Evolutionary conservation across 2,329 filamentous ascomycete genomes (phyloP).

Genomic region (Verticillium nonalfalfae): DNA sequence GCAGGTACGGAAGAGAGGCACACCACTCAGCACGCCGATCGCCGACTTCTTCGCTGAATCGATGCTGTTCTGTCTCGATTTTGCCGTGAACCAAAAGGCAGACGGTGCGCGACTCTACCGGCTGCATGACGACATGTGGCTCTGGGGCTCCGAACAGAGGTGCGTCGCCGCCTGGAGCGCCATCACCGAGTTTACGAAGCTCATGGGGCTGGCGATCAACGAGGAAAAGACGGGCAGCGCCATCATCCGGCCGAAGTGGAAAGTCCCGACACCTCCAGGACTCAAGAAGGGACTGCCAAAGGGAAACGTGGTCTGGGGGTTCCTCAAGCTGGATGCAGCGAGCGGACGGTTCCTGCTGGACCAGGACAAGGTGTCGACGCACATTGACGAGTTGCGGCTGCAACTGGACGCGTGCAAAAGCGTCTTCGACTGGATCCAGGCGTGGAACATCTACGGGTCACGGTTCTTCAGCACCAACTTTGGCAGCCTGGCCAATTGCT

Average conservation of each 20-base stretch:
- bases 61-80: conserved; percentile 56
- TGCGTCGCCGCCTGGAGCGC: conserved; percentile 45
- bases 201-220: conserved; percentile 51
- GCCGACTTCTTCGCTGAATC: conserved; percentile 50
- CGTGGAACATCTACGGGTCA: conserved; percentile 52
- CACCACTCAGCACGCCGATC: conserved; percentile 49
- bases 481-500: conserved; percentile 46
- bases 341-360: conserved; percentile 49
- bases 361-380: conserved; percentile 44
- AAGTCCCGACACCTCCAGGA: conserved; percentile 10
- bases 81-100: conserved; percentile 50
- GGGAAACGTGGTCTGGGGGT: conserved; percentile 53
- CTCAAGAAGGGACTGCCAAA: conserved; percentile 30
- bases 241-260: conserved; percentile 19
- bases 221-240: conserved; percentile 49
- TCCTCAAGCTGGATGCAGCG: conserved; percentile 43
- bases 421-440: conserved; percentile 52
- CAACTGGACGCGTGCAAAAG: conserved; percentile 47
- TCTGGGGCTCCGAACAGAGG: conserved; percentile 46
- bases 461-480: conserved; percentile 54
- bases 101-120: conserved; percentile 47
- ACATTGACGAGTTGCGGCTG: conserved; percentile 47
- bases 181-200: conserved; percentile 40
- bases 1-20: conserved; percentile 41
- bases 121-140: conserved; percentile 60